A percentile compares a stretch with the other conserved stretches of the same genome.
Evolutionary conservation across 768 basidiomycete genomes (phyloP).

Genomic region (Naganishia antarctica): DNA sequence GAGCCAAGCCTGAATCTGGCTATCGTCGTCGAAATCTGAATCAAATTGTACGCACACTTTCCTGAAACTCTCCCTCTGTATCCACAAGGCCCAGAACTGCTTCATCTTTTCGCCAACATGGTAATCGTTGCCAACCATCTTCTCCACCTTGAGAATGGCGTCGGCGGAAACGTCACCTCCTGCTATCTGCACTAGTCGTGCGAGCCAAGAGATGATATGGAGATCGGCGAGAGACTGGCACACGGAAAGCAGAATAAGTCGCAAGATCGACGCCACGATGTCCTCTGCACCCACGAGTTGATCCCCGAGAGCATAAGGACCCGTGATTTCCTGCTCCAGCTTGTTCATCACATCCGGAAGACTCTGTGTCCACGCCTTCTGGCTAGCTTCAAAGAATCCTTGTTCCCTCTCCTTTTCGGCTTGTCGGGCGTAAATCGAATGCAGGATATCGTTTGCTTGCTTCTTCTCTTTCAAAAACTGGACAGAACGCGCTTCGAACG

Average conservation of each 20-base stretch:
- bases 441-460: slow-evolving; percentile 42
- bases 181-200: slow-evolving; percentile 58
- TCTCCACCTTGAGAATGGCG: slow-evolving; percentile 46
- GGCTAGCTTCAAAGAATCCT: slow-evolving; percentile 46
- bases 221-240: slow-evolving; percentile 66
- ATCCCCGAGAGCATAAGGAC: slow-evolving; percentile 57
- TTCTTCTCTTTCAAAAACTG: slow-evolving; percentile 46
- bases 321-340: slow-evolving; percentile 43
- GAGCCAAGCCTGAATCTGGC: slow-evolving; percentile 18
- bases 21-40: slow-evolving; percentile 17
- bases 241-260: not conserved
- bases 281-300: slow-evolving; percentile 54
- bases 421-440: slow-evolving; percentile 41
- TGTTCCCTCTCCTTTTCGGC: slow-evolving; percentile 37
- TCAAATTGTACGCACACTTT: slow-evolving; percentile 54
- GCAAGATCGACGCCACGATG: not conserved
- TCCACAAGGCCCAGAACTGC: slow-evolving; percentile 67
- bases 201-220: slow-evolving; percentile 72
- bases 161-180: slow-evolving; percentile 53
- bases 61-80: slow-evolving; percentile 66
- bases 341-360: slow-evolving; percentile 45
- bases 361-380: slow-evolving; percentile 44
- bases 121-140: slow-evolving; percentile 55
- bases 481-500: slow-evolving; percentile 42
- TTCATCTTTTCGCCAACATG: slow-evolving; percentile 57